Base-by-base conservation (phyloP, 352 stramenopile genomes). In the Phytophthora quininea region DNA sequence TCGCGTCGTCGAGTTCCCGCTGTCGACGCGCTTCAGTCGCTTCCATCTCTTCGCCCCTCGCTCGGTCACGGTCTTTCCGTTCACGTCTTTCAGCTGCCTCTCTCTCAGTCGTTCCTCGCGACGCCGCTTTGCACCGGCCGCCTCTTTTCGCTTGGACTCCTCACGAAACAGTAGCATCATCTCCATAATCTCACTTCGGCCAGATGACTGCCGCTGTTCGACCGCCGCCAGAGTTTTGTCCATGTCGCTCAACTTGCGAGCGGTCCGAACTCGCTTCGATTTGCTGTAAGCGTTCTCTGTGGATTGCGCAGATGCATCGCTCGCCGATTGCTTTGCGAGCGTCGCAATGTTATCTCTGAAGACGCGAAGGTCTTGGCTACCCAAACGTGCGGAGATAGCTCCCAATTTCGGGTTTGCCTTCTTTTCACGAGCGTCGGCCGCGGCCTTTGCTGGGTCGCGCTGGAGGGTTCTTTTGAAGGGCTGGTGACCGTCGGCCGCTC, bases 131-230 rank as follows among this genome's bases (percentile, higher is more conserved):
- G 4, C 40, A 47, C 56, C 45, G 2, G 27, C 42, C 24, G 52
- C 50, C 1, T 29, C 58, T 24, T 43, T 31, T 12, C 58, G 38
- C 15, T 66, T 38, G 7, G 49, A 59, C 1, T 66, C 58, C 30
- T 58, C 51, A 9, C 57, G 30, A 8, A 66, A 38, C 4, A 55
- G 14, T 0, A 66, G 24, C 9, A 54, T 27, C 50, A 66, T 47
- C 5, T 35, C 24, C 42, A 59, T 54, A 1, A 66, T 37, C 1
- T 54, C 58, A 12, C 24, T 15, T 8, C 40, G 40, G 6, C 40
- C 40, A 24, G 40, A 15, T 24, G 40, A 6, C 15, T n/a, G 10
- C 10, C 4, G 15, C 15, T 24, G 40, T 14, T 47, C 15, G 9
- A 47, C 40, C 4, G 10, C 15, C 6, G 6, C 12, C 40, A 47